Percentiles rank a stretch among this genome's conserved stretches.
Evolutionary conservation across 331 rosid genomes (phyloP).

Genomic region (Ulmus americana): DNA sequence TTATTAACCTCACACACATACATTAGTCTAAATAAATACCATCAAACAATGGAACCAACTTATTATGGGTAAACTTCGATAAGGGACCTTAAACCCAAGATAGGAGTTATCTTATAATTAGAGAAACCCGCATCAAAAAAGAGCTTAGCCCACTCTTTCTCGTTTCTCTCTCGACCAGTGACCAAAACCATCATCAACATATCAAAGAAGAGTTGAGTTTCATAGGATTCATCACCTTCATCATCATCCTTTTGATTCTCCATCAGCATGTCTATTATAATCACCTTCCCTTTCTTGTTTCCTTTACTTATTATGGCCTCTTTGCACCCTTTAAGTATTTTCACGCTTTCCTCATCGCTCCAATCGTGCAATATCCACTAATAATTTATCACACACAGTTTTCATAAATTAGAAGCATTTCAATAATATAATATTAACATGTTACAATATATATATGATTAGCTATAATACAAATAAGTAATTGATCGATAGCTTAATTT

Average conservation of each 20-base stretch:
- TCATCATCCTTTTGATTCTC: slow-evolving; percentile 10
- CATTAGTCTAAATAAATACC: no score
- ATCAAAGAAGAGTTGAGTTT: slow-evolving; percentile 38
- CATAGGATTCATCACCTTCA: slow-evolving; percentile 11
- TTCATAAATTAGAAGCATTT: neutral
- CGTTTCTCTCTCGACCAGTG: slow-evolving; percentile 34
- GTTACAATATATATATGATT: no score
- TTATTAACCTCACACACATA: no score
- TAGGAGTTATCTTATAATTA: slow-evolving; percentile 29
- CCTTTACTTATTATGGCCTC: slow-evolving; percentile 26
- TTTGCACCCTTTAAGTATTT: slow-evolving; percentile 24
- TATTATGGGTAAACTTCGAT: slow-evolving; percentile 33
- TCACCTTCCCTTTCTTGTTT: slow-evolving; percentile 38
- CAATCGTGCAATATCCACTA: slow-evolving; percentile 40
- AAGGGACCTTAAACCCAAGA: slow-evolving; percentile 33
- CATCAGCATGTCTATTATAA: slow-evolving; percentile 36
- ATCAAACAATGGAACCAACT: no score
- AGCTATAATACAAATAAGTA: no score
- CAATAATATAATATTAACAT: no score
- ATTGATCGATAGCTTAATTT: no score
- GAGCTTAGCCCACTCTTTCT: slow-evolving; percentile 40
- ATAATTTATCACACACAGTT: neutral
- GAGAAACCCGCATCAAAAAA: slow-evolving; percentile 28
- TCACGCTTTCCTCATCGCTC: slow-evolving; percentile 27
- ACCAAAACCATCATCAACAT: slow-evolving; percentile 32